Base-by-base conservation (phyloP, 208 protist genomes). In the Leishmania lainsoni region DNA sequence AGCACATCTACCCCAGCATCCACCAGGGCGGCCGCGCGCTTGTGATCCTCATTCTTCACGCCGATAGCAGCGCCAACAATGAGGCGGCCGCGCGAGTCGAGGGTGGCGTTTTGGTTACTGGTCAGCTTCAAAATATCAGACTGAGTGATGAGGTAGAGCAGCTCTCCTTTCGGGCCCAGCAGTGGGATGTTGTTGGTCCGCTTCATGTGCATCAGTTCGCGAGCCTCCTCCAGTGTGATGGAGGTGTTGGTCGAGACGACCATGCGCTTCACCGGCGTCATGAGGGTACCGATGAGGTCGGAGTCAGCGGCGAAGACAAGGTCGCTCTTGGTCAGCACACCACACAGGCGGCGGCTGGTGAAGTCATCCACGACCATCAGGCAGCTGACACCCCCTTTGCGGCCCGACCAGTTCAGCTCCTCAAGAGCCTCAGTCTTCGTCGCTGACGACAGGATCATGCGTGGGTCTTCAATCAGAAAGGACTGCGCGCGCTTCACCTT, bases 401-500 rank as follows among this genome's bases (percentile, higher is more conserved):
- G 87, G 39, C 93, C 93, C 39, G 74, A 69, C 92, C 92, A 98
- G 76, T 95, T 89, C 70, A 98, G 72, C 42, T 85, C 87, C 65
- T 89, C 85, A 45, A 81, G 6, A 16, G 94, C 94, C 72, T 94
- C 91, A 20, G 81, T 59, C 78, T 87, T 91, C 22, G 93, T 94
- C 35, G 88, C 86, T 45, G 84, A 79, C 22, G 91, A 80, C 22
- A 90, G 79, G 63, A 98, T 93, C 87, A 91, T 94, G 84, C 92
- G 91, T 6, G 94, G 93, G 68, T 97, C 89, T 71, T 98, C 91
- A 82, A 98, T 97, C 22, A 95, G 83, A 76, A 96, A 96, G 29
- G 92, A 95, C 87, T 98, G 94, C 76, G 94, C 94, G n/a, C 94
- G 93, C 87, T 98, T 98, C 80, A 98, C 94, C 78, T 95, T 93